Evolutionary conservation across 495 filamentous ascomycete genomes (phyloP).

Genomic region (Penicillium daleae): DNA sequence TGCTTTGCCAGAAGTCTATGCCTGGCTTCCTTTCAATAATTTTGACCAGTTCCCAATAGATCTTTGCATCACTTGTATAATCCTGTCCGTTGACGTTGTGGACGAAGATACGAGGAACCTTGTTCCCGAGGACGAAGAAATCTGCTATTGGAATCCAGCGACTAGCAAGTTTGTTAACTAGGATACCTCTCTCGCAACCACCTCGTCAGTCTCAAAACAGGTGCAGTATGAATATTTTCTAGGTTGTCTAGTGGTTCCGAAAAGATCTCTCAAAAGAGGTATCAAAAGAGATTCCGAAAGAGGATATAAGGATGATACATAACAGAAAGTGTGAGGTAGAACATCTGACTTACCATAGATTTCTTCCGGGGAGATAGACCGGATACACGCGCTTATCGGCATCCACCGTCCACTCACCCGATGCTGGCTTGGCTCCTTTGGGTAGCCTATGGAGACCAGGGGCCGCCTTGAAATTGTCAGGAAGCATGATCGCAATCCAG

Average conservation of each 20-base stretch:
- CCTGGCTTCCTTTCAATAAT: slow-evolving; percentile 8
- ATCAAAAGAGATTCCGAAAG: background rate
- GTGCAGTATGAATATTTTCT: no score
- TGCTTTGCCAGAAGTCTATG: slow-evolving; percentile 21
- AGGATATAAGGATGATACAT: background rate
- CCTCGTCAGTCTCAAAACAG: background rate
- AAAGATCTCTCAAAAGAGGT: background rate
- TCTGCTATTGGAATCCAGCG: slow-evolving; percentile 11
- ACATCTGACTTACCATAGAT: slow-evolving; percentile 24
- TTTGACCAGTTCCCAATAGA: slow-evolving; percentile 13
- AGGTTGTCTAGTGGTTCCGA: background rate
- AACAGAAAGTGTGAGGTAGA: background rate
- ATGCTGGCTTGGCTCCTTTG: slow-evolving; percentile 5
- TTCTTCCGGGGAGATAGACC: slow-evolving; percentile 23
- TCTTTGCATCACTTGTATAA: background rate
- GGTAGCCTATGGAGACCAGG: slow-evolving; percentile 11
- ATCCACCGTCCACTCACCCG: slow-evolving; percentile 12
- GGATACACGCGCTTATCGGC: slow-evolving; percentile 18
- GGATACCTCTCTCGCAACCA: background rate
- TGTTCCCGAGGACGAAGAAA: slow-evolving; percentile 12
- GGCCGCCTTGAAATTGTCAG: slow-evolving; percentile 7
- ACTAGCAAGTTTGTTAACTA: background rate
- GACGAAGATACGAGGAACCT: background rate
- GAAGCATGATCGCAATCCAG: slow-evolving; percentile 21
- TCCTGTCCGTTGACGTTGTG: background rate